These are phyloP conservation scores for Leccinum rimulosum DNA, from an alignment of 768 basidiomycete species.

Conservation along the genomic window DNA sequence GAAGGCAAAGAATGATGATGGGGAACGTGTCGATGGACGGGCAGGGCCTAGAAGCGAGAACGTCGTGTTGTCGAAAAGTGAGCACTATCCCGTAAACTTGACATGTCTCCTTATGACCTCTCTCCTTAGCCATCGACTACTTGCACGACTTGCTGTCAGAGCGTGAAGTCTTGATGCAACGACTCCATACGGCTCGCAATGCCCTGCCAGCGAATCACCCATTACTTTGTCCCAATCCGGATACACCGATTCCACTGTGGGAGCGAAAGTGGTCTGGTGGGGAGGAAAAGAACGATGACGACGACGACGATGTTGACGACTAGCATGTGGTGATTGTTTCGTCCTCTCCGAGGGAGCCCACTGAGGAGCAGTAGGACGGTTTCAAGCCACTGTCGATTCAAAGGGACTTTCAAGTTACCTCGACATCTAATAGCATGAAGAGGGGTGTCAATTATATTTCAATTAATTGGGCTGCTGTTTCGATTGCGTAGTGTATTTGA, in stretches of 20 bases:
- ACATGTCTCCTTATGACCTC: constrained; percentile 1
- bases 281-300: constrained; percentile 48
- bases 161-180: constrained; percentile 52
- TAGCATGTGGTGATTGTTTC: constrained; percentile 11
- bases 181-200: constrained; percentile 58
- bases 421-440: constrained; percentile 4
- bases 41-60: constrained; percentile 91
- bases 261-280: constrained; percentile 86
- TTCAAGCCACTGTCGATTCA: neutral
- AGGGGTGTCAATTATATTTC: constrained; percentile 25
- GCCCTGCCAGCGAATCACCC: constrained; percentile 62
- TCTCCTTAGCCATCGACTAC: constrained; percentile 75
- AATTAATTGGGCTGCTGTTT: constrained; percentile 21
- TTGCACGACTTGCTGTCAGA: constrained; percentile 64
- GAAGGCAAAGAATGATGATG: constrained; percentile 45
- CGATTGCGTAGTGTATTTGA: constrained; percentile 7
- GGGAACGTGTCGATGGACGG: constrained; percentile 73
- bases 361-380: neutral
- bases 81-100: constrained; percentile 24
- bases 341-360: neutral
- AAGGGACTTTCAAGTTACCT: neutral
- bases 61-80: constrained; percentile 84
- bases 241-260: constrained; percentile 54
- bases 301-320: constrained; percentile 48
- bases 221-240: constrained; percentile 35